Conservation (phyloP, 148 eudicot genomes). For the Silene conica region DNA sequence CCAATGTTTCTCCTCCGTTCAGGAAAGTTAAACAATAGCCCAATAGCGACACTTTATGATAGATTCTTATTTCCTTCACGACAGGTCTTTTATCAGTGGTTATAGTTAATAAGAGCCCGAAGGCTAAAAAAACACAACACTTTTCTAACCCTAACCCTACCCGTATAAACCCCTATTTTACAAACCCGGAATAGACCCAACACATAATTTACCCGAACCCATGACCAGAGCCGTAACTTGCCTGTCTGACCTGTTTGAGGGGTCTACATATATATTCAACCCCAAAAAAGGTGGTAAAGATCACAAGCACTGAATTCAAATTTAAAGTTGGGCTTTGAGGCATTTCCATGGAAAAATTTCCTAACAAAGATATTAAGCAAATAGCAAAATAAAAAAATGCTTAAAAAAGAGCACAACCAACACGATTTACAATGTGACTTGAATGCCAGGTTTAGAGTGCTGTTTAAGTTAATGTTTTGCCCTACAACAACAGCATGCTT, state of each 20-base stretch:
- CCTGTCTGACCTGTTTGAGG: no score
- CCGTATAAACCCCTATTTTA: no score
- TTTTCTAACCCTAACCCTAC: no score
- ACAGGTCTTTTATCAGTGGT: background rate
- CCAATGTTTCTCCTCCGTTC: background rate
- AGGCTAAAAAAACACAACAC: background rate
- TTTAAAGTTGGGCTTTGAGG: background rate
- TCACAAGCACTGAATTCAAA: background rate
- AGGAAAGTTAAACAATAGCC: background rate
- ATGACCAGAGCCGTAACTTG: no score
- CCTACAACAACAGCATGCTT: background rate
- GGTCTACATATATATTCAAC: no score
- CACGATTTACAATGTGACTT: background rate
- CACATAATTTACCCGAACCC: no score
- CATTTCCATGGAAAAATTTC: background rate
- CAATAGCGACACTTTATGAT: background rate
- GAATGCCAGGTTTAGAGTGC: background rate
- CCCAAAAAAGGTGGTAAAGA: background rate
- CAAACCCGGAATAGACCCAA: no score
- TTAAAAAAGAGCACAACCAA: background rate
- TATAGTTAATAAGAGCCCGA: background rate
- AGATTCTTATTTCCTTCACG: background rate
- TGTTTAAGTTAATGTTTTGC: background rate
- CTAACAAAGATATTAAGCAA: background rate
- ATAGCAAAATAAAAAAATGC: background rate